Percentiles rank a stretch among this genome's conserved stretches.
phyloP scores from a whole-genome alignment of 2,329 filamentous ascomycete species.

The Esteya vermicola region DNA sequence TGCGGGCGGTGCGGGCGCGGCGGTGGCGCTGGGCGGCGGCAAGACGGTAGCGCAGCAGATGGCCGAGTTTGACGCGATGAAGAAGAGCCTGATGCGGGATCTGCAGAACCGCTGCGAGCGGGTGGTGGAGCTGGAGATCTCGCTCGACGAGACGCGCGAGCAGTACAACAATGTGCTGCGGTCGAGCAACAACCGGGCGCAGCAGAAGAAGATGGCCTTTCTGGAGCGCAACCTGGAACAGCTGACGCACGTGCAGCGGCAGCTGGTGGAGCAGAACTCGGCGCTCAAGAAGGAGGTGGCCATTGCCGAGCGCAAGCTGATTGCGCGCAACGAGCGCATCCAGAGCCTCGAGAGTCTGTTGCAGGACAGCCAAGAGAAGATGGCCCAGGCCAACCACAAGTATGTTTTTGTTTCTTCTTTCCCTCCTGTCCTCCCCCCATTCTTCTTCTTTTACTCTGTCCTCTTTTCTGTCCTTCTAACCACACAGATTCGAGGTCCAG shows the following conservation, averaged over 20 bases:
- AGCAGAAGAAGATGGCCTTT: slow-evolving; percentile 99
- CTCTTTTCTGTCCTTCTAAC: not conserved
- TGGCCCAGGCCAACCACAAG: slow-evolving; percentile 95
- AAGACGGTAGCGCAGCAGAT: slow-evolving; percentile 97
- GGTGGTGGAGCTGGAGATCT: slow-evolving; percentile 96
- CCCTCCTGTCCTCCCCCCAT: slow-evolving; percentile 1
- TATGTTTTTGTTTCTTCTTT: slow-evolving; percentile 36
- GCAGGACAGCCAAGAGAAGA: slow-evolving; percentile 96
- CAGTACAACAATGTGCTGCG: slow-evolving; percentile 98
- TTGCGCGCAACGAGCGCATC: slow-evolving; percentile 92
- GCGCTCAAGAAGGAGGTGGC: slow-evolving; percentile 97
- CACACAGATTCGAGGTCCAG: slow-evolving; percentile 79
- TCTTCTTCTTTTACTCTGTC: slow-evolving; percentile 13
- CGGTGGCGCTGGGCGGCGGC: slow-evolving; percentile 44
- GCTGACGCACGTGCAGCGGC: slow-evolving; percentile 89
- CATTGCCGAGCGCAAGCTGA: slow-evolving; percentile 93
- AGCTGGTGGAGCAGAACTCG: slow-evolving; percentile 95
- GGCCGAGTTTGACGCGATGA: slow-evolving; percentile 97
- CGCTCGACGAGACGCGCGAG: slow-evolving; percentile 89
- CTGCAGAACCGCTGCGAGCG: slow-evolving; percentile 96
- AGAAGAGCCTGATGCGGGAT: slow-evolving; percentile 98
- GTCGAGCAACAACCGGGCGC: slow-evolving; percentile 91
- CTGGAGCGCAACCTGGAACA: slow-evolving; percentile 96
- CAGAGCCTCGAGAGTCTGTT: slow-evolving; percentile 82
- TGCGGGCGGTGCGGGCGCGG: slow-evolving; percentile 16